A percentile compares a stretch with the other conserved stretches of the same genome.
These are phyloP conservation scores for Ascomycota sp. DNA, from an alignment of 2,329 filamentous ascomycete species.

Conservation along the genomic window DNA sequence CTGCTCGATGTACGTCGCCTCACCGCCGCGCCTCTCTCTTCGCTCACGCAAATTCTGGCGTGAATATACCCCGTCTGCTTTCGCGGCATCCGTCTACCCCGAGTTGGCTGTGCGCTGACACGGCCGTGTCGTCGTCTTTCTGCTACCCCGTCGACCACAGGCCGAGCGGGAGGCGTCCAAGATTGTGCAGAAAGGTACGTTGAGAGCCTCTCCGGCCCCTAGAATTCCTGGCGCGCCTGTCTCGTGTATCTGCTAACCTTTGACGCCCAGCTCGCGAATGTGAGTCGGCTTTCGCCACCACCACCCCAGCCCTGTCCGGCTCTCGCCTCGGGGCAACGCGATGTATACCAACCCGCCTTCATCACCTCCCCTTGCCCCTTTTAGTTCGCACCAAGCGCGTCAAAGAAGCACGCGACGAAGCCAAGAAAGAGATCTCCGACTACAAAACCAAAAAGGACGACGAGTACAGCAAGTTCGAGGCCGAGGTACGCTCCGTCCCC, in stretches of 20 bases:
- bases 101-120: too few species aligned
- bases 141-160: constrained; percentile 23
- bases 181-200: constrained; percentile 84
- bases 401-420: constrained; percentile 88
- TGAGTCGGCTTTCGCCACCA: constrained; percentile 22
- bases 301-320: not conserved
- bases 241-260: constrained; percentile 1
- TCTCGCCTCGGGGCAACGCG: not conserved
- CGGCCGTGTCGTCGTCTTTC: too few species aligned
- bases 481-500: constrained; percentile 26
- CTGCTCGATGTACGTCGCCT: constrained; percentile 68
- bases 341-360: not conserved
- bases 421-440: constrained; percentile 91
- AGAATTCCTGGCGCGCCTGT: too few species aligned
- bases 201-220: constrained; percentile 1
- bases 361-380: not conserved
- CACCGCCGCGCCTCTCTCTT: not conserved
- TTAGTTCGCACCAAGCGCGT: constrained; percentile 73
- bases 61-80: too few species aligned
- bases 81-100: too few species aligned
- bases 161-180: constrained; percentile 96
- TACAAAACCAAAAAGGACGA: constrained; percentile 80
- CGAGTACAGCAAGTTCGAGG: constrained; percentile 88
- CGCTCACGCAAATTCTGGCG: not conserved
- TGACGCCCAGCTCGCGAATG: constrained; percentile 57